Evolutionary conservation across 2,329 filamentous ascomycete species (phyloP), one percentile per base, ranked within the genome.

Genomic region (Colletotrichum sp.): DNA sequence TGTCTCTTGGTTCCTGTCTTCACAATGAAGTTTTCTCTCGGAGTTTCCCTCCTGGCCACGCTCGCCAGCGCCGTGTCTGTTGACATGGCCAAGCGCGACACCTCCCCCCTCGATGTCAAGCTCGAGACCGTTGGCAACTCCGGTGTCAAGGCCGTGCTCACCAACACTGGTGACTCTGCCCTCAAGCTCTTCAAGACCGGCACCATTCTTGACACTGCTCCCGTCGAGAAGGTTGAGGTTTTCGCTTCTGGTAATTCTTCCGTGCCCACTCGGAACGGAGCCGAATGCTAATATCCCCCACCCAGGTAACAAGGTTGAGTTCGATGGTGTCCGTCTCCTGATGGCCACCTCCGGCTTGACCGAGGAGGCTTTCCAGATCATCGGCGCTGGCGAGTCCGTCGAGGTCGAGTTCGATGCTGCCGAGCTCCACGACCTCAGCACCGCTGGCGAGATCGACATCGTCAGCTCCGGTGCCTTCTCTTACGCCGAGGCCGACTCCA

Each of bases 401-500:
- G 87, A 89, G 79, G 83, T 88, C 48, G 87, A 85, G 55, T 90
- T 92, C 72, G 89, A 92, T 78, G 85, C 90, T 55, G 90, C 89
- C 32, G 86, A 90, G 80, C 86, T 89, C 4, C 90, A 92, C 81
- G 87, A 91, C 76, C 86, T 89, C 48, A 85, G 83, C 69, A 76
- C 82, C 6, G 88, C 89, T 65, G 92, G 92, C 71, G 84, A 85
- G 66, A 91, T 91, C 80, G 88, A 89, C 70, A 82, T 94, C 67
- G 86, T 88, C 71, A 87, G 91, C 6, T 83, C 84, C 4, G 93
- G 93, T 6, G 86, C 87, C 16, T 86, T 94, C 55, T 88, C 90
- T 11, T 89, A 89, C 71, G 90, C 92, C 48, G 85, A 87, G 28
- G 85, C 85, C 64, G 85, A 88, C 79, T 88, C 87, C n/a, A 91